These are phyloP conservation scores for Solanum bulbocastanum DNA, from an alignment of 257 asterid genomes.

Conservation along the genomic window DNA sequence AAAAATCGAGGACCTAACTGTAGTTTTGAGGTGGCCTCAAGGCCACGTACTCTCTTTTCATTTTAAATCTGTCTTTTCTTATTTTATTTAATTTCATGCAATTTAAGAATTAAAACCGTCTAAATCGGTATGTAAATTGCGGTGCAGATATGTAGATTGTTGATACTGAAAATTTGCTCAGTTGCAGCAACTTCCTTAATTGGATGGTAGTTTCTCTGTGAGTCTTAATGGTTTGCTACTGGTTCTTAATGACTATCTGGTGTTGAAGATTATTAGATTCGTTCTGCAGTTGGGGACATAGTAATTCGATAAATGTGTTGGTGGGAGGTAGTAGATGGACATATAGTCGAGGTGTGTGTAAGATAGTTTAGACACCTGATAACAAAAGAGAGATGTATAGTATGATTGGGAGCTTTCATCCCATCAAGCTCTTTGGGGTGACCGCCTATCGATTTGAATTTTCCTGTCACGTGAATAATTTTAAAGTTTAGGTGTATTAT, in stretches of 20 bases:
- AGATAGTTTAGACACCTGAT: neutral
- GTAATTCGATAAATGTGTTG: neutral
- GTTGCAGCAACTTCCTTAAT: slow-evolving; percentile 3
- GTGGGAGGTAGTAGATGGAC: neutral
- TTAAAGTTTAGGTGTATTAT: neutral
- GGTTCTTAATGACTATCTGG: neutral
- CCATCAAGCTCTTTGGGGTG: neutral
- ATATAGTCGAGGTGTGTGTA: neutral
- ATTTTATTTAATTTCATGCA: slow-evolving; percentile 10
- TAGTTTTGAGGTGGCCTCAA: slow-evolving; percentile 26
- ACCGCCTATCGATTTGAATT: neutral
- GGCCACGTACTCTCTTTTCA: neutral
- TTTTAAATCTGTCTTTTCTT: neutral
- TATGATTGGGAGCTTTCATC: neutral
- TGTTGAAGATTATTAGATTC: neutral
- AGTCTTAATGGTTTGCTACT: neutral
- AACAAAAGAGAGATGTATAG: neutral
- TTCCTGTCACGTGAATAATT: neutral
- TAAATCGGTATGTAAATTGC: slow-evolving; percentile 43
- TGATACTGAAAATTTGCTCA: neutral
- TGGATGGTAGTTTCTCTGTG: neutral
- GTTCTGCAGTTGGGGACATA: neutral
- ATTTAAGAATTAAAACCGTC: slow-evolving; percentile 35
- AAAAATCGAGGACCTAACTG: slow-evolving; percentile 8
- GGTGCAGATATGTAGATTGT: slow-evolving; percentile 24